Evolutionary conservation across 2,329 filamentous ascomycete species (phyloP), one percentile per base, ranked within the genome.

Genomic region (Aspergillus oerlinghausenensis): DNA sequence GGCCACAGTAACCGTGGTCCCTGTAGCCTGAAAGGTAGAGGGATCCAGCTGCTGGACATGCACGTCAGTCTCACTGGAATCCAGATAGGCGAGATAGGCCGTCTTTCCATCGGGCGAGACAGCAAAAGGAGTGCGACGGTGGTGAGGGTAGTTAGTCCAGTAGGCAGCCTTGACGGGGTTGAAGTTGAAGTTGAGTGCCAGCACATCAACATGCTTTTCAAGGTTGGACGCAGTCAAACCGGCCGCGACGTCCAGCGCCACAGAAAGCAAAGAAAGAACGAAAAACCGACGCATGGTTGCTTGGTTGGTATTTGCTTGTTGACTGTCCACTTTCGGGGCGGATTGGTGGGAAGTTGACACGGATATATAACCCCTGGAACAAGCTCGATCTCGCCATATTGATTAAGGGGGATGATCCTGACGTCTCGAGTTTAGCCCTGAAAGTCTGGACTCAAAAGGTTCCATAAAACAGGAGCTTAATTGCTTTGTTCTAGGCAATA

Each of bases 71-170:
- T 79, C 80, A 49, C 77, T 82, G 26, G 75, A 71, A 64, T 85
- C 83, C 17, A 86, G 79, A 63, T 86, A 86, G 9, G 84, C 84
- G 9, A 86, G 67, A 66, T 83, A 86, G 11, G 82, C 84, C 3
- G 78, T 79, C 56, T 80, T 80, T 58, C 83, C 83, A 66, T 85
- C 79, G 2, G 84, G 83, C 1, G 84, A 85, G 32, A 84, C 75
- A n/a, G 83, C 79, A 59, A 86, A 86, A 5, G 84, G 84, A 11
- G 83, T 86, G 52, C 84, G 80, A 49, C 83, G 81, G 67, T 86
- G 84, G 63, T 86, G 84, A 48, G 82, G 82, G 49, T 81, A 78
- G 21, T 77, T 78, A 14, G 84, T 86, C 83, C 83, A 86, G 77
- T 86, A 86, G 8, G 82, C 79, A 19, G 77, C 77, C 67, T 83